Base-by-base conservation (phyloP, 192 early-diverging fungal species). In the Polychytrium aggregatum region DNA sequence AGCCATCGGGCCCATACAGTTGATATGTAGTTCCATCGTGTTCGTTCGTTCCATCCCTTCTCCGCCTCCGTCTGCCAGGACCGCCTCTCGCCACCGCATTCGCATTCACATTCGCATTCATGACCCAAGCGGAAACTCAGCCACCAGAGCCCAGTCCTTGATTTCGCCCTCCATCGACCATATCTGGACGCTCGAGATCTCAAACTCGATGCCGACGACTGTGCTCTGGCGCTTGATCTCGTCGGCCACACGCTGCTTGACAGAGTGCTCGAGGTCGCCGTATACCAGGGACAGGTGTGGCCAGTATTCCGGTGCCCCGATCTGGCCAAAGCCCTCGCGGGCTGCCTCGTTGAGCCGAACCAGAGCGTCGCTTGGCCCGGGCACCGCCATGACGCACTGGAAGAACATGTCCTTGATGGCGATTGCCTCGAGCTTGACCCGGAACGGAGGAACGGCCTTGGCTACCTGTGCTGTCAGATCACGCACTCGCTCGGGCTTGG, bases 281-380 rank as follows among this genome's bases (percentile, higher is more conserved):
- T 67, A 67, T 10, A 67, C 57, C 9, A 67, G 52, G 17, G 46
- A 50, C 33, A 67, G 26, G 39, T 67, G 65, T 11, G 65, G 65
- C 46, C 59, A 60, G 40, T 42, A 67, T 14, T 8, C 16, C 27
- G 41, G 14, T 25, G 52, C 45, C 20, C 46, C 38, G 1, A 21
- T 28, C n/a, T 52, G 22, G 0, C 37, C 33, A 26, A 56, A 56
- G 30, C 39, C 26, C 1, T 27, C 21, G 1, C 48, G 37, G 14
- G 59, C 37, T 14, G 8, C 9, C 9, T 37, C 46, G 37, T 62
- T 48, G 31, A 67, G 37, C 1, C 7, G 16, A 34, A 51, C 43
- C 6, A 67, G 52, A 17, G 18, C 37, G 10, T 22, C 4, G 2
- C 36, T 49, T 37, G 56, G 51, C 18, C 29, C 51, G 25, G 50